These are phyloP conservation scores for Sisymbrium altissimum DNA, from an alignment of 345 rosid species.

Conservation along the genomic window DNA sequence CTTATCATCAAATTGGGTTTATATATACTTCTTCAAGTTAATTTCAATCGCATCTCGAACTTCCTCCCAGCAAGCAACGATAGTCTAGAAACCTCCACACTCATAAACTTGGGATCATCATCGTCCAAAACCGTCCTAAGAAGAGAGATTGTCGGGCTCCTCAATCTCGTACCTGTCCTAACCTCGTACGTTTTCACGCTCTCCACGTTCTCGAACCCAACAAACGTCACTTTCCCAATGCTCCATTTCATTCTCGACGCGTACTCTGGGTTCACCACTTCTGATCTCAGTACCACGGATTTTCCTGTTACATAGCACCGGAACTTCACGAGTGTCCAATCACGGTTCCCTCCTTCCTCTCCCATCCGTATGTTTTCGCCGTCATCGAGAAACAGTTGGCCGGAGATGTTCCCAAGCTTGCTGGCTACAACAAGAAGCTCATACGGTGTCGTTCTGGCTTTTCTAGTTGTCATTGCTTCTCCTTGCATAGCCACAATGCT, in stretches of 20 bases:
- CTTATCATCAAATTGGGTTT: neutral
- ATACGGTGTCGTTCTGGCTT: slow-evolving; percentile 51
- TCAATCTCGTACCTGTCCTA: slow-evolving; percentile 1
- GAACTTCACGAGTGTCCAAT: slow-evolving; percentile 55
- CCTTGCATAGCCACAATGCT: slow-evolving; percentile 68
- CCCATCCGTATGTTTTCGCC: slow-evolving; percentile 62
- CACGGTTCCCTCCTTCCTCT: slow-evolving; percentile 37
- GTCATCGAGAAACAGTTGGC: slow-evolving; percentile 62
- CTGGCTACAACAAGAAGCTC: slow-evolving; percentile 50
- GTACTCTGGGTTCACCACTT: slow-evolving; percentile 49
- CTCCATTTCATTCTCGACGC: slow-evolving; percentile 49
- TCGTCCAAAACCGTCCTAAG: slow-evolving; percentile 12
- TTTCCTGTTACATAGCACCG: slow-evolving; percentile 27
- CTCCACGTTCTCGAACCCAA: slow-evolving; percentile 43
- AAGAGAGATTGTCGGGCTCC: slow-evolving; percentile 13
- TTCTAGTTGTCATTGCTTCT: slow-evolving; percentile 56
- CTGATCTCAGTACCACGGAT: slow-evolving; percentile 32
- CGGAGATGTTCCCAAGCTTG: slow-evolving; percentile 37
- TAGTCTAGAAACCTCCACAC: slow-evolving; percentile 34
- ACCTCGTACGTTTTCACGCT: slow-evolving; percentile 30
- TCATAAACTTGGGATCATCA: slow-evolving; percentile 25
- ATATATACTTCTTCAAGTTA: neutral
- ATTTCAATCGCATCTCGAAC: slow-evolving; percentile 41
- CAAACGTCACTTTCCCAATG: slow-evolving; percentile 47
- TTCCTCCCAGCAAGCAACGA: slow-evolving; percentile 38